Base-by-base conservation (phyloP, 768 basidiomycete species). In the Pulveroboletus sp. region DNA sequence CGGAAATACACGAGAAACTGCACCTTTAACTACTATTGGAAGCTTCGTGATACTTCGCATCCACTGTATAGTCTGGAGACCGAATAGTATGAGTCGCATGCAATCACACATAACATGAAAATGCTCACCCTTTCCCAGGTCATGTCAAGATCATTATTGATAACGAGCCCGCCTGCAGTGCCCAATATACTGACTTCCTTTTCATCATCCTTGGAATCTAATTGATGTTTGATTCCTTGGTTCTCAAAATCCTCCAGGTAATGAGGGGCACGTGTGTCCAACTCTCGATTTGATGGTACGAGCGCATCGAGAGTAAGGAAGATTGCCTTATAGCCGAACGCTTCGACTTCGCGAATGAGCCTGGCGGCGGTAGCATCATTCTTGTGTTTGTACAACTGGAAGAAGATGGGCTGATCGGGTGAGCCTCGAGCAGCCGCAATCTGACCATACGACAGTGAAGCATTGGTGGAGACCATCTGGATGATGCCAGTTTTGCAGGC, bases 251-350 rank as follows among this genome's bases (percentile, higher is more conserved):
- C 85, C 58, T 82, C 83, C 18, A 76, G 50, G 46, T 71, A 72
- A 61, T 73, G 85, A 10, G 81, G 78, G 50, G 76, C 79, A 47
- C 80, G 77, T 37, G 81, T 80, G 59, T 92, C 89, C 48, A 76
- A 71, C 66, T 92, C 89, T 40, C 92, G 77, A 57, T 92, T 93
- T 8, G 89, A 86, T 2, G 84, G 74, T 36, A 86, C 81, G n/a
- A 89, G 74, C 0, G 90, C 88, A 68, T 97, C 93, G 3, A 95
- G 93, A 2, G 93, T 96, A 47, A 97, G 73, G 65, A 91, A 91
- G 51, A 97, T 88, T 1, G 89, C 92, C 42, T 85, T 90, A 68
- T 87, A 94, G 0, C 91, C 90, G 4, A 89, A 68, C 28, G 67
- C 63, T 50, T 86, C 85, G 18, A 91, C 79, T 43, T 88, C 82